A percentile compares a stretch with the other conserved stretches of the same genome.
phyloP scores from a whole-genome alignment of 106 monocot species.

The Acorus gramineus region DNA sequence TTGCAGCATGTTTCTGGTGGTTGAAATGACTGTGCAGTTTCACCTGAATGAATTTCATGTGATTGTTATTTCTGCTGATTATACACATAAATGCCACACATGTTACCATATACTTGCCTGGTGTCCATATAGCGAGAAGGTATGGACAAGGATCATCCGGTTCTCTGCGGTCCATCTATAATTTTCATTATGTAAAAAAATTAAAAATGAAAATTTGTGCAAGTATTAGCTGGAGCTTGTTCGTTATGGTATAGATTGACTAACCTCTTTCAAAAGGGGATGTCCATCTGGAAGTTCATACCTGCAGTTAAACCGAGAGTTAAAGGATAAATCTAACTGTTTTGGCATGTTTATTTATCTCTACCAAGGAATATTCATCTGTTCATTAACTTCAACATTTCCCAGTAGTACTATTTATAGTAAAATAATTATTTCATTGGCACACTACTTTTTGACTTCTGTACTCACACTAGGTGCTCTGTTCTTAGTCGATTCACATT shows the following conservation, averaged over 20 bases:
- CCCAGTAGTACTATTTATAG: too few species aligned
- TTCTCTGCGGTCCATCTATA: conserved; percentile 44
- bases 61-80: neutral
- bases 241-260: conserved; percentile 2
- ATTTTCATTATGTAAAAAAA: conserved; percentile 1
- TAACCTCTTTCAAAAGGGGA: conserved; percentile 48
- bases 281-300: conserved; percentile 78
- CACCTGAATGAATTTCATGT: conserved; percentile 12
- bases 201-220: neutral
- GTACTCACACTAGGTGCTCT: conserved; percentile 47
- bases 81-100: neutral
- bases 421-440: neutral
- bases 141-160: conserved; percentile 55
- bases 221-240: neutral
- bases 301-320: conserved; percentile 42
- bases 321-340: neutral
- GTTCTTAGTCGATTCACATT: conserved; percentile 57
- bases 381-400: too few species aligned
- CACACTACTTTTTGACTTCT: conserved; percentile 8
- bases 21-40: conserved; percentile 35
- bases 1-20: conserved; percentile 26
- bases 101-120: conserved; percentile 21
- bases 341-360: too few species aligned
- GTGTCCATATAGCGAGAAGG: conserved; percentile 49
- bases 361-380: too few species aligned